A percentile compares a stretch with the other conserved stretches of the same genome.
Conservation (phyloP, 2,329 filamentous ascomycete species). For the Aspergillus ustus region DNA sequence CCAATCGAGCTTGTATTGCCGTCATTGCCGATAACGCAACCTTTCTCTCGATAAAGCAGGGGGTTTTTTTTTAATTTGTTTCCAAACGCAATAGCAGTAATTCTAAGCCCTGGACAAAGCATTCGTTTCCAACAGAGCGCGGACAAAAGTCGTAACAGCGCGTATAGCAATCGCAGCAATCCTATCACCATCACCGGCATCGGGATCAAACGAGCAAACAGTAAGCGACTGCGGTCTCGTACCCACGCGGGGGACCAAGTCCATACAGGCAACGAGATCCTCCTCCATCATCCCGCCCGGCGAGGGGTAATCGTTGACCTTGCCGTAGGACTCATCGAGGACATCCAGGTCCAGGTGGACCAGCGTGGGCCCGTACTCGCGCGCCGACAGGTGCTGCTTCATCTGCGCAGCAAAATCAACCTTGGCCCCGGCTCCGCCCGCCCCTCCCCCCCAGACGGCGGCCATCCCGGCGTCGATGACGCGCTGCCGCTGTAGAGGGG, state of each 20-base stretch:
- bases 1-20: too few species aligned
- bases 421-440: slow-evolving; percentile 1
- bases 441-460: slow-evolving; percentile 41
- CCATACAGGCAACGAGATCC: slow-evolving; percentile 22
- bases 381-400: background rate
- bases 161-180: slow-evolving; percentile 24
- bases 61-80: too few species aligned
- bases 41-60: slow-evolving; percentile 33
- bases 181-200: slow-evolving; percentile 24
- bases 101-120: too few species aligned
- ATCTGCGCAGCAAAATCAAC: slow-evolving; percentile 26
- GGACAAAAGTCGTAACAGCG: slow-evolving; percentile 15
- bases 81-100: too few species aligned
- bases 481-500: slow-evolving; percentile 32
- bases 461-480: slow-evolving; percentile 37
- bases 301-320: slow-evolving; percentile 43
- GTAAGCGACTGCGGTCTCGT: slow-evolving; percentile 18
- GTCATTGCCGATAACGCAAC: too few species aligned
- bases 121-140: background rate
- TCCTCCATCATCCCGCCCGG: slow-evolving; percentile 34
- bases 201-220: slow-evolving; percentile 28
- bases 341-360: slow-evolving; percentile 45
- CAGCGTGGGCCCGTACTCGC: slow-evolving; percentile 26
- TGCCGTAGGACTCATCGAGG: slow-evolving; percentile 39
- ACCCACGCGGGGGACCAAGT: slow-evolving; percentile 9